phyloP scores from a whole-genome alignment of 768 basidiomycete genomes.

The Pleurotus pulmonarius region DNA sequence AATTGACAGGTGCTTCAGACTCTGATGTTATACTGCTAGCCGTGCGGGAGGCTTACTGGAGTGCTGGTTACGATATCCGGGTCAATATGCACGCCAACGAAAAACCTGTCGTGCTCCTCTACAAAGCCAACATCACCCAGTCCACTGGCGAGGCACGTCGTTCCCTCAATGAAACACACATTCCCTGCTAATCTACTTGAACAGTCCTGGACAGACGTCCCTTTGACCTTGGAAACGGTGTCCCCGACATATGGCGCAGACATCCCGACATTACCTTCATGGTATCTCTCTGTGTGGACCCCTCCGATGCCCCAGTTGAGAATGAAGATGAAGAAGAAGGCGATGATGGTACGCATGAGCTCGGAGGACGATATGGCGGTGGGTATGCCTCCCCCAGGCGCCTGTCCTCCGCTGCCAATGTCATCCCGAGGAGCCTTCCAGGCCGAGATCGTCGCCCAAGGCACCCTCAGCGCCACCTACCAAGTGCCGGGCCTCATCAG shows the following conservation, averaged over 20 bases:
- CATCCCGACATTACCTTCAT: constrained; percentile 14
- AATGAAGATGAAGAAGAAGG: too few species aligned
- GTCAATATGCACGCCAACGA: constrained; percentile 16
- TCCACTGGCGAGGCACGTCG: constrained; percentile 16
- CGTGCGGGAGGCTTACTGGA: constrained; percentile 15
- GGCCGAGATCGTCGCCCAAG: background rate
- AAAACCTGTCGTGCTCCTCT: constrained; percentile 14
- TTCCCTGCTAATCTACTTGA: background rate
- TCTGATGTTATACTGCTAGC: constrained; percentile 4
- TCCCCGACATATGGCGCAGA: constrained; percentile 17
- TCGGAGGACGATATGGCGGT: background rate
- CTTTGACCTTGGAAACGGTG: constrained; percentile 18
- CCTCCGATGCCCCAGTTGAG: background rate
- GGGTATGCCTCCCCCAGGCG: background rate
- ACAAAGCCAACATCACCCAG: constrained; percentile 16
- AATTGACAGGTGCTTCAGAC: background rate
- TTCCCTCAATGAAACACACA: background rate
- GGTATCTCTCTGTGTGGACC: constrained; percentile 12
- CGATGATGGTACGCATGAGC: background rate
- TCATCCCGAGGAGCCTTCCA: too few species aligned
- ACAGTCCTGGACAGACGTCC: constrained; percentile 19
- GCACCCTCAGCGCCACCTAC: constrained; percentile 29
- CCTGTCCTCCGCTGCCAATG: background rate
- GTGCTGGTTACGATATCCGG: constrained; percentile 18
- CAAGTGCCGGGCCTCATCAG: constrained; percentile 26